phyloP scores from a whole-genome alignment of 2,329 filamentous ascomycete genomes.

The Zalaria sp. region DNA sequence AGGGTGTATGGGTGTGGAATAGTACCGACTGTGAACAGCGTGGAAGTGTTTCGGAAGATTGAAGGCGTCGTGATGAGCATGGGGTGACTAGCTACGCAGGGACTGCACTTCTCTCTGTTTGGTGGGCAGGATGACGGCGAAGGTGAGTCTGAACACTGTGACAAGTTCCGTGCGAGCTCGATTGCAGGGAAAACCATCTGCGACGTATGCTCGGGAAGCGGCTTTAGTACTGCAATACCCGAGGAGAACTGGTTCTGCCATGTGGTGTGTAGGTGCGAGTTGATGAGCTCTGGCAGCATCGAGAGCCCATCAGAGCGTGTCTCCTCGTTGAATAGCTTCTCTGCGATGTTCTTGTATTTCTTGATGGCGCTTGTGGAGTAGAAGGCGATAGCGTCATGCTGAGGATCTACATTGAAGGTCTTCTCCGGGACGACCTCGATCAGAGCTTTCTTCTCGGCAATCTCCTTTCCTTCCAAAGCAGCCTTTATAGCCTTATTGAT shows the following conservation, averaged over 20 bases:
- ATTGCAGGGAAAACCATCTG: slow-evolving; percentile 55
- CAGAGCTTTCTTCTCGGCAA: slow-evolving; percentile 51
- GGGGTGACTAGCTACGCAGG: slow-evolving; percentile 52
- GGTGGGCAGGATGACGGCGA: slow-evolving; percentile 71
- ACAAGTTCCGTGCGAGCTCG: slow-evolving; percentile 60
- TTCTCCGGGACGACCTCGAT: slow-evolving; percentile 45
- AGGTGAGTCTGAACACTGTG: slow-evolving; percentile 59
- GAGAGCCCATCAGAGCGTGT: slow-evolving; percentile 45
- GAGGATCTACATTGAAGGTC: slow-evolving; percentile 50
- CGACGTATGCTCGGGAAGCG: slow-evolving; percentile 60
- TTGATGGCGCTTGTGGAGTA: slow-evolving; percentile 54
- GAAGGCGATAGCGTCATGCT: slow-evolving; percentile 57
- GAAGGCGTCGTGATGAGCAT: slow-evolving; percentile 54
- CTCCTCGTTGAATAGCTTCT: slow-evolving; percentile 40
- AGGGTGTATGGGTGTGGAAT: slow-evolving; percentile 88
- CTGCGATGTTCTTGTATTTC: slow-evolving; percentile 53
- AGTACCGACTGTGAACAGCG: slow-evolving; percentile 67
- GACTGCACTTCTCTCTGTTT: slow-evolving; percentile 58
- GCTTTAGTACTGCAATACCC: slow-evolving; percentile 72
- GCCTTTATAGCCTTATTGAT: slow-evolving; percentile 28
- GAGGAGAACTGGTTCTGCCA: slow-evolving; percentile 69
- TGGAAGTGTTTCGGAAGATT: slow-evolving; percentile 56
- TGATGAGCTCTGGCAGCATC: slow-evolving; percentile 61
- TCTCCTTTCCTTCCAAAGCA: slow-evolving; percentile 29
- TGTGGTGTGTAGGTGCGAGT: slow-evolving; percentile 67